Base-by-base conservation (phyloP, 139 green algal genomes). In the Micromonas pusilla region DNA sequence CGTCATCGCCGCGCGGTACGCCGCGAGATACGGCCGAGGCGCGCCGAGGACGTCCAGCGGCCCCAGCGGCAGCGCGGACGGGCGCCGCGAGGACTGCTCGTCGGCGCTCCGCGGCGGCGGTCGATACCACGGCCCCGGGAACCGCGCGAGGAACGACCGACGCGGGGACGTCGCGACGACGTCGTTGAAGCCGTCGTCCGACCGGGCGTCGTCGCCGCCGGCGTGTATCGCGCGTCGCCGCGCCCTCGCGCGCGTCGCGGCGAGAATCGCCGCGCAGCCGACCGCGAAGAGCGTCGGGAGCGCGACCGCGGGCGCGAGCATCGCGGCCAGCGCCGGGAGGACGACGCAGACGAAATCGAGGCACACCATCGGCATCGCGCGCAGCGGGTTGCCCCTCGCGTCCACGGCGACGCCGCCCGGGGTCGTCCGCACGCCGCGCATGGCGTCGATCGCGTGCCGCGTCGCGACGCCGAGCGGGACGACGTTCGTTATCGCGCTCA, bases 1-100 rank as follows among this genome's bases (percentile, higher is more conserved):
- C 85, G 96, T 92, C 81, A 72, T 32, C 4, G 65, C 81, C 1
- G 84, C 90, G 0, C 92, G 81, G 80, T 93, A 92, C n/a, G 36
- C 25, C 20, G 77, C 79, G 25, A 93, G 37, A 66, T 83, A 88
- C 53, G 84, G 68, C 68, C 54, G 57, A 39, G 6, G 52, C 65
- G 1, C 80, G n/a, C 1, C n/a, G n/a, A n/a, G n/a, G n/a, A n/a
- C n/a, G n/a, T n/a, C n/a, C n/a, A n/a, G n/a, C n/a, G n/a, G n/a
- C n/a, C n/a, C n/a, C n/a, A n/a, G n/a, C n/a, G n/a, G n/a, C n/a
- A n/a, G n/a, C n/a, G n/a, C n/a, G n/a, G n/a, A n/a, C n/a, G n/a
- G n/a, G n/a, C n/a, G n/a, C n/a, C n/a, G n/a, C n/a, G n/a, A n/a
- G n/a, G n/a, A n/a, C n/a, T n/a, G n/a, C n/a, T n/a, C n/a, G n/a